phyloP scores from a whole-genome alignment of 768 basidiomycete genomes.

The Pulveroboletus frians region DNA sequence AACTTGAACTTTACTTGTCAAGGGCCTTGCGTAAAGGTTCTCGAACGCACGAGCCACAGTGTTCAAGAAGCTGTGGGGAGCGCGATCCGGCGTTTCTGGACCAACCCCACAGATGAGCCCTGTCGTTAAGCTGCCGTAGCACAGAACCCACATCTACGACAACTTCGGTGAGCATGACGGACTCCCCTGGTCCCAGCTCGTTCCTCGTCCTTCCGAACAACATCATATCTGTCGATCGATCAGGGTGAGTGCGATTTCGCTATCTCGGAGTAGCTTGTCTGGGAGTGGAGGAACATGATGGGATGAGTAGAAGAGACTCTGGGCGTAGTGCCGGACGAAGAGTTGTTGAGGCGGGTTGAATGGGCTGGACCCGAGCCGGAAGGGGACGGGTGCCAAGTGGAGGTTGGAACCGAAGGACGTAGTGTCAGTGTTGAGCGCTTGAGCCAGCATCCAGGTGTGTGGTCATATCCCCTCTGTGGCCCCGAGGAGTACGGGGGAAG shows the following conservation, averaged over 20 bases:
- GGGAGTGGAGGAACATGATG: slow-evolving; percentile 24
- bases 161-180: slow-evolving; percentile 80
- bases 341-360: slow-evolving; percentile 67
- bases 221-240: slow-evolving; percentile 64
- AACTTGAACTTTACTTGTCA: too few relatives aligned
- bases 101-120: slow-evolving; percentile 55
- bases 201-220: slow-evolving; percentile 83
- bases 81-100: slow-evolving; percentile 88
- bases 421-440: slow-evolving; percentile 32
- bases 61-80: too few relatives aligned
- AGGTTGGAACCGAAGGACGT: slow-evolving; percentile 38
- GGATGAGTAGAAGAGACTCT: slow-evolving; percentile 39
- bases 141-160: slow-evolving; percentile 86
- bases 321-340: slow-evolving; percentile 74
- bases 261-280: slow-evolving; percentile 28
- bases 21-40: too few relatives aligned
- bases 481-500: too few relatives aligned
- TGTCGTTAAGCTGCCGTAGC: slow-evolving; percentile 84
- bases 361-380: slow-evolving; percentile 67
- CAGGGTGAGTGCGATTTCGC: slow-evolving; percentile 71
- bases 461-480: neutral
- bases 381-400: slow-evolving; percentile 81
- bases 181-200: slow-evolving; percentile 67
- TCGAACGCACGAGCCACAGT: too few relatives aligned
- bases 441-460: slow-evolving; percentile 9